Conservation (phyloP, 495 filamentous ascomycete species). For the Neurospora pannonica region DNA sequence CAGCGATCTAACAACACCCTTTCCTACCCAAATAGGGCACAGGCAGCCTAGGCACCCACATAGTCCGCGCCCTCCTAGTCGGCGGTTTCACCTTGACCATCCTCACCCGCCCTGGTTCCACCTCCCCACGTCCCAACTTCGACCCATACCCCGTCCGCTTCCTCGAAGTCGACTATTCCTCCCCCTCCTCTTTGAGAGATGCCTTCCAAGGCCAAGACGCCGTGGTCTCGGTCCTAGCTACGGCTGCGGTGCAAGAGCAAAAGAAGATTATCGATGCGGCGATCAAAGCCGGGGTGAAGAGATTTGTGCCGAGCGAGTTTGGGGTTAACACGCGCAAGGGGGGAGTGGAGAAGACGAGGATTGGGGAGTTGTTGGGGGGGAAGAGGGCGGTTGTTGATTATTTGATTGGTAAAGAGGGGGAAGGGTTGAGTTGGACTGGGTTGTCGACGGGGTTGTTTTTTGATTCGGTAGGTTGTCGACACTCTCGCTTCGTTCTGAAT, state of each 20-base stretch:
- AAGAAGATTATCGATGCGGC: constrained; percentile 49
- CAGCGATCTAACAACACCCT: background rate
- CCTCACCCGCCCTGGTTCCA: constrained; percentile 40
- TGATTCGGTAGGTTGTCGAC: constrained; percentile 31
- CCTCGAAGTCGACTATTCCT: constrained; percentile 46
- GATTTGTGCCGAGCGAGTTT: constrained; percentile 58
- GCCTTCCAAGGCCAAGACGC: constrained; percentile 48
- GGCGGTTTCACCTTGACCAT: constrained; percentile 50
- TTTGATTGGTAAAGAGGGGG: constrained; percentile 28
- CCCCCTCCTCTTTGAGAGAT: constrained; percentile 37
- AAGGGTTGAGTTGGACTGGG: constrained; percentile 41
- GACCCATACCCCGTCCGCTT: constrained; percentile 25
- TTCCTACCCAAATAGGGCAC: constrained; percentile 31
- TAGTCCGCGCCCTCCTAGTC: constrained; percentile 44
- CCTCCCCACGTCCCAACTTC: constrained; percentile 20
- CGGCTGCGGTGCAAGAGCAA: constrained; percentile 29
- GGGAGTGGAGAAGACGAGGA: constrained; percentile 14
- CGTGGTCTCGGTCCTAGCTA: constrained; percentile 42
- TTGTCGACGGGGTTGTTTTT: constrained; percentile 43
- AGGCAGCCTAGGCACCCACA: constrained; percentile 49
- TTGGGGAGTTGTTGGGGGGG: constrained; percentile 34
- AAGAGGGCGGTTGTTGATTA: constrained; percentile 44
- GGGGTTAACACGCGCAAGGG: constrained; percentile 39
- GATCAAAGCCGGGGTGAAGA: constrained; percentile 46
- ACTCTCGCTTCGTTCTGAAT: too few relatives aligned